Percentiles rank a stretch among this genome's conserved stretches.
Conservation (phyloP, 2,329 filamentous ascomycete species). For the Rhexocercosporidium sp. region DNA sequence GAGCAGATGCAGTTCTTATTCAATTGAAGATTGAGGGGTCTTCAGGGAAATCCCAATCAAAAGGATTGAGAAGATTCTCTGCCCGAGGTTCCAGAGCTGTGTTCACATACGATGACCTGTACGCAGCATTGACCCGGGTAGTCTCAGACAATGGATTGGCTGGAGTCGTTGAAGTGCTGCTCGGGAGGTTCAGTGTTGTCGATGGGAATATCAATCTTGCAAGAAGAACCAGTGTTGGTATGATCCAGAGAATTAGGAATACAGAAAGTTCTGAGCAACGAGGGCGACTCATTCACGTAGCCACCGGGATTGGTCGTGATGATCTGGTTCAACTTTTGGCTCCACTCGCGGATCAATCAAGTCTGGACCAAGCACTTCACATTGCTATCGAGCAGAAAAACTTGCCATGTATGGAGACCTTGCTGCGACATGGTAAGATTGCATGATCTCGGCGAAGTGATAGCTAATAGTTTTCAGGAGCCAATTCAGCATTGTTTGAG, state of each 20-base stretch:
- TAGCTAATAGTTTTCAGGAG: conserved; percentile 16
- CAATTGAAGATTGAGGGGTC: conserved; percentile 24
- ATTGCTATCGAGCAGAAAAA: conserved; percentile 24
- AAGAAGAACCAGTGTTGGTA: conserved; percentile 20
- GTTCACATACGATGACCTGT: conserved; percentile 25
- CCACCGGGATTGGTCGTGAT: conserved; percentile 11
- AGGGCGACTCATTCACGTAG: conserved; percentile 23
- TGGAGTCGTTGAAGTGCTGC: conserved; percentile 26
- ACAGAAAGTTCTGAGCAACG: conserved; percentile 17
- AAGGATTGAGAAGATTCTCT: conserved; percentile 14
- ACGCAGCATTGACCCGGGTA: conserved; percentile 18
- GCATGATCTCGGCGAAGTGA: too few species aligned
- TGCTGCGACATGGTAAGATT: conserved; percentile 29
- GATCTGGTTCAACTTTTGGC: conserved; percentile 26
- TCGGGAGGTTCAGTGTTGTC: conserved; percentile 19
- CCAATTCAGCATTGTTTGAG: conserved; percentile 19
- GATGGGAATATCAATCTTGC: conserved; percentile 29
- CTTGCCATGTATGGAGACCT: conserved; percentile 12
- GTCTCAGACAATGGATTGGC: conserved; percentile 24
- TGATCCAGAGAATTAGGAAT: conserved; percentile 19
- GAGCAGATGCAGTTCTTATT: conserved; percentile 27
- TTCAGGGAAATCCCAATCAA: conserved; percentile 10
- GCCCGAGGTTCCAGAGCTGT: background rate
- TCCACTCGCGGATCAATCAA: conserved; percentile 25
- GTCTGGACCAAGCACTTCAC: conserved; percentile 24